A percentile compares a stretch with the other conserved stretches of the same genome.
These are phyloP conservation scores for Plectranthus barbatus DNA, from an alignment of 257 asterid species.

Conservation along the genomic window DNA sequence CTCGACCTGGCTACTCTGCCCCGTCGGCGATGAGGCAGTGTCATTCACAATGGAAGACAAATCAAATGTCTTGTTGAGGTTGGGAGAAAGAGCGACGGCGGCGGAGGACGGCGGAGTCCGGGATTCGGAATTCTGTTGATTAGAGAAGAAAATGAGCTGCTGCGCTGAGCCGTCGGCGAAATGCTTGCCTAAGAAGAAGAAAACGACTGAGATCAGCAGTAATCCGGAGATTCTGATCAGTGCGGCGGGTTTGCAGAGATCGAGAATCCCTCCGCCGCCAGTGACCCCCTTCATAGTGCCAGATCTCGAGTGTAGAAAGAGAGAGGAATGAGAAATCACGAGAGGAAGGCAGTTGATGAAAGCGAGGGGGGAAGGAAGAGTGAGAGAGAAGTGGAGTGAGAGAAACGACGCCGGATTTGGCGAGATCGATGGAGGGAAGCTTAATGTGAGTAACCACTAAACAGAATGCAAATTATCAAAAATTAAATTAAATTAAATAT, in stretches of 20 bases:
- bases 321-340: too few relatives aligned
- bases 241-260: conserved; percentile 43
- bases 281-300: conserved; percentile 33
- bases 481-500: too few relatives aligned
- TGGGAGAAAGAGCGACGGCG: conserved; percentile 45
- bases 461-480: too few relatives aligned
- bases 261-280: conserved; percentile 20
- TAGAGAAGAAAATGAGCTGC: conserved; percentile 57
- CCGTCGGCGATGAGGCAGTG: conserved; percentile 13
- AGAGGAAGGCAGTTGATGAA: neutral
- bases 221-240: conserved; percentile 39
- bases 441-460: too few relatives aligned
- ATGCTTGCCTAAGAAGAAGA: conserved; percentile 67
- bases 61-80: conserved; percentile 42
- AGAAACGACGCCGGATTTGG: conserved; percentile 21
- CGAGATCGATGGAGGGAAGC: too few relatives aligned
- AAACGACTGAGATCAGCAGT: conserved; percentile 40
- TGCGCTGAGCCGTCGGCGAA: conserved; percentile 48
- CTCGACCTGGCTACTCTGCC: neutral
- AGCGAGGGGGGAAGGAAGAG: conserved; percentile 8
- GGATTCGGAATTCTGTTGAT: conserved; percentile 24
- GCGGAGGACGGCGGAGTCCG: conserved; percentile 11
- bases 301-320: conserved; percentile 10
- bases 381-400: conserved; percentile 19
- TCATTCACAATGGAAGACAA: conserved; percentile 33